A percentile compares a stretch with the other conserved stretches of the same genome.
These are phyloP conservation scores for Achaetomiella virescens DNA, from an alignment of 495 filamentous ascomycete genomes.

Conservation along the genomic window DNA sequence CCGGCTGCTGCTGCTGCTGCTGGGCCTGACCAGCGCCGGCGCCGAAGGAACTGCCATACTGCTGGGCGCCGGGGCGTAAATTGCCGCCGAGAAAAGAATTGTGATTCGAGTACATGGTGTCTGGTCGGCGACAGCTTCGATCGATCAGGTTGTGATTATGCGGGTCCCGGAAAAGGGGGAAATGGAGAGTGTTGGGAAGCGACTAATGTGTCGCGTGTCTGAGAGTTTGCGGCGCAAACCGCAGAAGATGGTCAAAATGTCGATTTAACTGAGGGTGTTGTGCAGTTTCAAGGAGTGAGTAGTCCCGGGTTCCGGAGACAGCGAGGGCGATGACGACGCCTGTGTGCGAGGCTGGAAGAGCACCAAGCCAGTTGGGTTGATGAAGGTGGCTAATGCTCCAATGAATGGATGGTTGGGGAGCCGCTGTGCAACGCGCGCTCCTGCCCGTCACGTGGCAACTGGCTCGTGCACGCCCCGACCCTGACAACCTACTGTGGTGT, in stretches of 20 bases:
- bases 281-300: background rate
- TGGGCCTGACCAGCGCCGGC: slow-evolving; percentile 43
- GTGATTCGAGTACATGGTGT: slow-evolving; percentile 78
- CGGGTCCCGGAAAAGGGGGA: slow-evolving; percentile 5
- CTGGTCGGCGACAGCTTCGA: slow-evolving; percentile 1
- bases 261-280: background rate
- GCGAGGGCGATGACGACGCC: slow-evolving; percentile 15
- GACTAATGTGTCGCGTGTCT: background rate
- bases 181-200: background rate
- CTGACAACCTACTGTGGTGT: no score
- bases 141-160: background rate
- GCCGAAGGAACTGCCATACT: slow-evolving; percentile 50
- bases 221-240: background rate
- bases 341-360: slow-evolving; percentile 9
- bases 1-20: slow-evolving; percentile 57
- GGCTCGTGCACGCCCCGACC: background rate
- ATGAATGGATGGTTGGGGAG: background rate
- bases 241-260: background rate
- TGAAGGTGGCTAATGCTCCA: slow-evolving; percentile 5
- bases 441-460: background rate
- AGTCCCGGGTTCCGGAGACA: background rate
- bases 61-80: slow-evolving; percentile 64
- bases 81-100: slow-evolving; percentile 78
- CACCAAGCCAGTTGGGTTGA: background rate
- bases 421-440: background rate